Evolutionary conservation across 305 asterid species (phyloP), one percentile per base, ranked within the genome.

Genomic region (Fraxinus xanthoxyloides): DNA sequence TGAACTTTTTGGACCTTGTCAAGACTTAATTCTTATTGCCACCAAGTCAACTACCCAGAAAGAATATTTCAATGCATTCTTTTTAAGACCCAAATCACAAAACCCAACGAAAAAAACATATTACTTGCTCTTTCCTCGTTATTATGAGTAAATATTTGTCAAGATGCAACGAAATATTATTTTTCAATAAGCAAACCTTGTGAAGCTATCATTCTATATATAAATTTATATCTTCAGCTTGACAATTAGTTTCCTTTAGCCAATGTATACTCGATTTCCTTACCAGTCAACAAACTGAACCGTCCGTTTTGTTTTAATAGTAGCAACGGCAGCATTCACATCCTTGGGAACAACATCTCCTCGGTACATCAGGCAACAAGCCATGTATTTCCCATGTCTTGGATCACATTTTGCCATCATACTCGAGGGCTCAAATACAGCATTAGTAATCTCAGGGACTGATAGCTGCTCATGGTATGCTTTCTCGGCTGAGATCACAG

Each of bases 361-460:
- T 59, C 90, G 89, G 78, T 87, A 89, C 92, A 89, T 89, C 86
- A 89, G 79, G 38, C 92, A 89, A 65, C 92, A 89, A 46, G 92
- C 92, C 92, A 89, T 89, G 88, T 89, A 89, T 77, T 89, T 89
- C 69, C 92, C 92, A 46, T 89, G 92, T 43, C 92, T 84, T 17
- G 92, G 92, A 40, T 89, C 92, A 51, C 92, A 89, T 81, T 89
- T 89, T 5, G 90, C 92, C 92, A 89, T 89, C 92, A 89, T 89
- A 79, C 90, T 87, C 2, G 90, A 84, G 7, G 92, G 92, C 82
- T 89, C 92, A 65, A 89, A 89, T 31, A 87, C 90, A 2, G 90
- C 84, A 78, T 87, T 89, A 79, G 92, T 89, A 43, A 89, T 89
- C 87, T 89, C 92, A 31, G 90, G 89, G 56, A 89, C 79, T 7